phyloP scores from a whole-genome alignment of 345 rosid genomes.

The Adansonia digitata region DNA sequence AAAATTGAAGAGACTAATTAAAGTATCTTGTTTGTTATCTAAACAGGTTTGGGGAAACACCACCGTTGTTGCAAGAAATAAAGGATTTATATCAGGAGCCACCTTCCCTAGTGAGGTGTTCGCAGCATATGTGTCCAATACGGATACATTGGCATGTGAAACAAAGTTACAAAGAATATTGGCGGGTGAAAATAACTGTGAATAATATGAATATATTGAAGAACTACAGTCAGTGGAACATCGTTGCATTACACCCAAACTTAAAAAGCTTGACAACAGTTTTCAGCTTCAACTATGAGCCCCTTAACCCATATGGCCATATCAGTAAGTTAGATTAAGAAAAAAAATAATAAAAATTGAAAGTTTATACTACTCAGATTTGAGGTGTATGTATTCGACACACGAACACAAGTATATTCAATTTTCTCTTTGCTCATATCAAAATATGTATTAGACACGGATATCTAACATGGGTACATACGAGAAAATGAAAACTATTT shows the following conservation, averaged over 20 bases:
- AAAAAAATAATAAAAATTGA: too few species aligned
- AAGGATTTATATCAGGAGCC: conserved; percentile 35
- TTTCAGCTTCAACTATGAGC: conserved; percentile 70
- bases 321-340: conserved; percentile 56
- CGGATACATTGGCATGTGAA: conserved; percentile 89
- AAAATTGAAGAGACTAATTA: too few species aligned
- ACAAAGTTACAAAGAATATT: conserved; percentile 62
- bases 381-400: too few species aligned
- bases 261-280: conserved; percentile 45
- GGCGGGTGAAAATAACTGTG: conserved; percentile 75
- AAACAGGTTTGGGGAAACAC: conserved; percentile 44
- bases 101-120: conserved; percentile 46
- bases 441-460: too few species aligned
- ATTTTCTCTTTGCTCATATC: too few species aligned
- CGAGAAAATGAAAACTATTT: too few species aligned
- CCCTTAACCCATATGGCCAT: conserved; percentile 41
- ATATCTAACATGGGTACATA: too few species aligned
- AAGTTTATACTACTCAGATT: too few species aligned
- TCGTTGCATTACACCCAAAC: conserved; percentile 81
- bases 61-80: conserved; percentile 34
- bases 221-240: conserved; percentile 73
- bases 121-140: conserved; percentile 74
- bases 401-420: too few species aligned
- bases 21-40: too few species aligned
- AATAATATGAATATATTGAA: conserved; percentile 51